Evolutionary conservation across 805 yeast species (phyloP).

Genomic region (Candida verbasci): DNA sequence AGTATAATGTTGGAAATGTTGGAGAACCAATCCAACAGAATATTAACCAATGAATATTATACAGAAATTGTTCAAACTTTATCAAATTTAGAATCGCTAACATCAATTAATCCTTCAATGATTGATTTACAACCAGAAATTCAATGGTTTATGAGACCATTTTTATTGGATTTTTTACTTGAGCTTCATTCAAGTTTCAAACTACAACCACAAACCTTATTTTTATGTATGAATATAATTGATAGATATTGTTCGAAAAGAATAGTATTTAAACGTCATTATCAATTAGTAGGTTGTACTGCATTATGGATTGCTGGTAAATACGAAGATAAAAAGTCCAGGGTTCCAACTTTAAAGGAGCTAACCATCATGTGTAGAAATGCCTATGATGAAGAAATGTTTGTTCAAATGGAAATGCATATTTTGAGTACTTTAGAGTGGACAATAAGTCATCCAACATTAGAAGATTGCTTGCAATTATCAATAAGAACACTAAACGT

Average conservation of each 20-base stretch:
- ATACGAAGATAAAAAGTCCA: slow-evolving; percentile 55
- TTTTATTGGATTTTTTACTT: slow-evolving; percentile 38
- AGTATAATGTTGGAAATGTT: slow-evolving; percentile 42
- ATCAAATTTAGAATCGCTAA: slow-evolving; percentile 35
- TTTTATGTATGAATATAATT: slow-evolving; percentile 40
- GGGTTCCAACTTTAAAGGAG: slow-evolving; percentile 55
- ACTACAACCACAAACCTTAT: slow-evolving; percentile 39
- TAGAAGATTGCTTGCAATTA: slow-evolving; percentile 49
- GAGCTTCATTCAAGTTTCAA: slow-evolving; percentile 41
- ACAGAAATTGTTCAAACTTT: slow-evolving; percentile 34
- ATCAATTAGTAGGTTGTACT: slow-evolving; percentile 44
- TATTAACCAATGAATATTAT: slow-evolving; percentile 40
- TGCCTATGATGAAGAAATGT: slow-evolving; percentile 54
- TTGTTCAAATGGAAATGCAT: slow-evolving; percentile 59
- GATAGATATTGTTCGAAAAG: slow-evolving; percentile 45
- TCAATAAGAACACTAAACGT: slow-evolving; percentile 26
- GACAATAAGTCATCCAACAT: slow-evolving; percentile 42
- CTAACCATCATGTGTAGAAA: slow-evolving; percentile 53
- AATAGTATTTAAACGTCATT: slow-evolving; percentile 44
- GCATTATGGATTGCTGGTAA: slow-evolving; percentile 46
- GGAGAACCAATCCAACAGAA: slow-evolving; percentile 43
- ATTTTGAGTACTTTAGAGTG: slow-evolving; percentile 60
- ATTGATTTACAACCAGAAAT: slow-evolving; percentile 44
- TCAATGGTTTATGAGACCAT: slow-evolving; percentile 47
- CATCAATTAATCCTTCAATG: slow-evolving; percentile 48